Evolutionary conservation across 192 early-diverging fungal genomes (phyloP).

Genomic region (Coemansia sp.): DNA sequence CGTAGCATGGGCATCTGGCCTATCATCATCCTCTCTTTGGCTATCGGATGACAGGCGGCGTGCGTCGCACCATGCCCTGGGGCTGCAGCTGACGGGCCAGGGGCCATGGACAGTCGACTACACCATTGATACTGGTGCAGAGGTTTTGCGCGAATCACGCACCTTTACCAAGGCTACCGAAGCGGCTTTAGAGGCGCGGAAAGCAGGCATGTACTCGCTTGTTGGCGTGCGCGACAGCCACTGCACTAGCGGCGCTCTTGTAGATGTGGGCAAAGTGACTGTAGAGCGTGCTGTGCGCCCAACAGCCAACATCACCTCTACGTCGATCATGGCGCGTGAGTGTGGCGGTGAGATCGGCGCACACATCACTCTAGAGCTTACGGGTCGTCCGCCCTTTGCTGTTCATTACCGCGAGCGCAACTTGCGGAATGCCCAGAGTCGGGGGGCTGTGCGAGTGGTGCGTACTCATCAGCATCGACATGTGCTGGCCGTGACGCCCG

Average conservation of each 20-base stretch:
- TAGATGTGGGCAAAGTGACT: conserved; percentile 16
- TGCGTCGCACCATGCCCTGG: conserved; percentile 25
- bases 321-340: conserved; percentile 44
- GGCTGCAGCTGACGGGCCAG: conserved; percentile 22
- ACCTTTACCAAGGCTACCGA: conserved; percentile 6
- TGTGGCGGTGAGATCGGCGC: conserved; percentile 52
- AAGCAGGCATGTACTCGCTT: conserved; percentile 33
- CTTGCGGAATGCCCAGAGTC: conserved; percentile 25
- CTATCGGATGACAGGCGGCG: conserved; percentile 44
- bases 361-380: conserved; percentile 38
- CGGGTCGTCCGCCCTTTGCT: conserved; percentile 43
- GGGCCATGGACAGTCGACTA: conserved; percentile 48
- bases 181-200: conserved; percentile 21
- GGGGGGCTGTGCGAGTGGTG: conserved; percentile 23
- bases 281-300: conserved; percentile 28
- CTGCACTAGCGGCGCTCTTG: conserved; percentile 13
- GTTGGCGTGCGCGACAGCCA: conserved; percentile 29
- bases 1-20: conserved; percentile 16
- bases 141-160: conserved; percentile 7
- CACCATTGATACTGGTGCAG: conserved; percentile 15
- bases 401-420: conserved; percentile 48
- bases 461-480: conserved; percentile 35
- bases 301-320: conserved; percentile 22
- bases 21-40: conserved; percentile 24
- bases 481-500: conserved; percentile 33